Base-by-base conservation (phyloP, 1,284 basidiomycete species). In the Limonomyces culmigenus region DNA sequence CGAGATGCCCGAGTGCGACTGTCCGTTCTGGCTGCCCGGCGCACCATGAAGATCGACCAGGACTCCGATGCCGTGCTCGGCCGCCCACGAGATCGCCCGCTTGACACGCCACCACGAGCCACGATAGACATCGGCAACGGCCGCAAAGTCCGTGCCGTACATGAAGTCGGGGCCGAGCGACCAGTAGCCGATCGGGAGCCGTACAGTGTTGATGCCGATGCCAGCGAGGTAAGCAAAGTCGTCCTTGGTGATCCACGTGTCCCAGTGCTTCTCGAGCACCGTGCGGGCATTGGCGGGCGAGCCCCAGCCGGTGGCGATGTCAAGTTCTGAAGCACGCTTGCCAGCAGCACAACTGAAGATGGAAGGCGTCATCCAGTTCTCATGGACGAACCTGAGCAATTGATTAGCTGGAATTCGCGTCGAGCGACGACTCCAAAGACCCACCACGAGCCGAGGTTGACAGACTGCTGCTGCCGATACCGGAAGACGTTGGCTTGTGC, bases 11-110 rank as follows among this genome's bases (percentile, higher is more conserved):
- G 79, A 83, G 50, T 86, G 80, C 20, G 67, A 59, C 47, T 81
- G 72, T 10, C 75, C 70, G 41, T 72, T 70, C 54, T 76, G 77
- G 45, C 74, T 76, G 12, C 79, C 79, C 32, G 69, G 63, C 11
- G 76, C 76, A 21, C 76, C 78, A 49, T 84, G 81, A 20, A 84
- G 52, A 47, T 86, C 80, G 34, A 85, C 57, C n/a, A 85, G 58
- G 19, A 86, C 77, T 30, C 78, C 78, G 20, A 86, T 64, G 3
- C 69, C 69, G 44, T 61, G 59, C 32, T 69, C 55, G 6, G 54
- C 70, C 5, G 83, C 83, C 63, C 67, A 65, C 44, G 75, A 73
- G 50, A 87, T 74, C 18, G 76, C 70, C 5, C 70, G 65, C 10
- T 67, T 52, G 32, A 80, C 53, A 32, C 67, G 57, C 11, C 58